Evolutionary conservation across 1,284 basidiomycete species (phyloP).

Genomic region (Melampsora larici-populina): DNA sequence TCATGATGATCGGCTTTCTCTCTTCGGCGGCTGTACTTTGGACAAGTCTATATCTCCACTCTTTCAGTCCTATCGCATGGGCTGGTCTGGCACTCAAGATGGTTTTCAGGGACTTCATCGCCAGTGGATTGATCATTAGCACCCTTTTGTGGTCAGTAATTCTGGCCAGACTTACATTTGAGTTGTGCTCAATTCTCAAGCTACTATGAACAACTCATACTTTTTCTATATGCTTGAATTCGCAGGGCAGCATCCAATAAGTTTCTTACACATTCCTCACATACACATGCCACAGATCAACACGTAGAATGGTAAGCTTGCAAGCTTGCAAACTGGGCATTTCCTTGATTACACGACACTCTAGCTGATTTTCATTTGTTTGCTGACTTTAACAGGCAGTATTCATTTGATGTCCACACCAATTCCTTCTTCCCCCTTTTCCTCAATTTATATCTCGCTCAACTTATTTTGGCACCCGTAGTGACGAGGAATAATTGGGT

Average conservation of each 20-base stretch:
- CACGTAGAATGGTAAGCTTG: slow-evolving; percentile 51
- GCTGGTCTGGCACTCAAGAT: slow-evolving; percentile 70
- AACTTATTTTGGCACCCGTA: slow-evolving; percentile 76
- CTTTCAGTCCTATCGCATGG: slow-evolving; percentile 58
- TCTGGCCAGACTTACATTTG: slow-evolving; percentile 10
- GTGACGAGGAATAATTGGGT: slow-evolving; percentile 81
- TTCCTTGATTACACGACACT: background rate
- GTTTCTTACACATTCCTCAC: slow-evolving; percentile 67
- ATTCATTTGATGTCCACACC: slow-evolving; percentile 89
- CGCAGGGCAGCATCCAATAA: slow-evolving; percentile 68
- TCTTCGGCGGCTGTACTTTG: slow-evolving; percentile 74
- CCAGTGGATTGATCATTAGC: slow-evolving; percentile 69
- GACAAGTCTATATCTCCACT: slow-evolving; percentile 74
- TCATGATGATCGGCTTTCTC: slow-evolving; percentile 65
- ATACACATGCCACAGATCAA: slow-evolving; percentile 61
- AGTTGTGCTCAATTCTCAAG: too few relatives aligned
- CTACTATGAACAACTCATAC: too few relatives aligned
- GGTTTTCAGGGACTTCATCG: slow-evolving; percentile 80
- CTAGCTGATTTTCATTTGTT: background rate
- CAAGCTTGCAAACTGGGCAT: background rate
- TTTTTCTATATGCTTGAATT: background rate
- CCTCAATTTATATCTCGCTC: slow-evolving; percentile 77
- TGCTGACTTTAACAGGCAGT: slow-evolving; percentile 58
- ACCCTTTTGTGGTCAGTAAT: slow-evolving; percentile 69
- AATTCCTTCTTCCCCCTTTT: slow-evolving; percentile 92